Conservation (phyloP, 148 eudicot species). For the Linanthus parryae region DNA sequence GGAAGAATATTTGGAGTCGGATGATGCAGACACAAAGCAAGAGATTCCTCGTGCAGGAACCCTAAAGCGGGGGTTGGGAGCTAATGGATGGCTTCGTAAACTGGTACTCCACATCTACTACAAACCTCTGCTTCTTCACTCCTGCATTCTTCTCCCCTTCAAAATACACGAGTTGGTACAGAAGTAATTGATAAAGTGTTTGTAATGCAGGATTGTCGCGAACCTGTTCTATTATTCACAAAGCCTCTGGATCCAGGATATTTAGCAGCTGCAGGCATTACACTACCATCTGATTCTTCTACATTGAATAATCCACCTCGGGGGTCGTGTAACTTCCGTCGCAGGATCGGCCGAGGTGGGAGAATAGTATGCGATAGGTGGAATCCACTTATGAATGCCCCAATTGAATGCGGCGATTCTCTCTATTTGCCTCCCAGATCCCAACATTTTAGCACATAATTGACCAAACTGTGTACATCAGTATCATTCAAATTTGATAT, state of each 20-base stretch:
- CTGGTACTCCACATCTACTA: slow-evolving; percentile 33
- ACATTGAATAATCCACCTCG: slow-evolving; percentile 22
- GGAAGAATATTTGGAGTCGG: slow-evolving; percentile 86
- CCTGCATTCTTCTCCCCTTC: background rate
- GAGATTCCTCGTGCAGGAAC: slow-evolving; percentile 39
- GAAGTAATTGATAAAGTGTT: background rate
- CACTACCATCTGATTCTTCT: slow-evolving; percentile 55
- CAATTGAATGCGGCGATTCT: slow-evolving; percentile 48
- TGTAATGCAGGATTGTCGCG: slow-evolving; percentile 64
- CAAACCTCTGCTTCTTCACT: background rate
- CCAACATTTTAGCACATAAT: slow-evolving; percentile 27
- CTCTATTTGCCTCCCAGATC: slow-evolving; percentile 51
- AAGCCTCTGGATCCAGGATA: slow-evolving; percentile 47
- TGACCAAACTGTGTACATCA: no score
- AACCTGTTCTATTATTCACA: slow-evolving; percentile 75
- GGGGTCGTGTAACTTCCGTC: slow-evolving; percentile 41
- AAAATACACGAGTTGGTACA: background rate
- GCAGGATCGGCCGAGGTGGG: slow-evolving; percentile 95
- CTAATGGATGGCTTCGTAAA: slow-evolving; percentile 66
- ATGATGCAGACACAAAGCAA: slow-evolving; percentile 62
- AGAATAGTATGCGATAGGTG: slow-evolving; percentile 88
- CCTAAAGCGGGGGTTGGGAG: slow-evolving; percentile 51
- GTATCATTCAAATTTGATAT: no score
- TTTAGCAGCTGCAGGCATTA: slow-evolving; percentile 48
- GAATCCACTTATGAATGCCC: slow-evolving; percentile 76